Percentiles rank a stretch among this genome's conserved stretches.
Evolutionary conservation across 1,284 basidiomycete species (phyloP).

Genomic region (Cerioporus squamosus): DNA sequence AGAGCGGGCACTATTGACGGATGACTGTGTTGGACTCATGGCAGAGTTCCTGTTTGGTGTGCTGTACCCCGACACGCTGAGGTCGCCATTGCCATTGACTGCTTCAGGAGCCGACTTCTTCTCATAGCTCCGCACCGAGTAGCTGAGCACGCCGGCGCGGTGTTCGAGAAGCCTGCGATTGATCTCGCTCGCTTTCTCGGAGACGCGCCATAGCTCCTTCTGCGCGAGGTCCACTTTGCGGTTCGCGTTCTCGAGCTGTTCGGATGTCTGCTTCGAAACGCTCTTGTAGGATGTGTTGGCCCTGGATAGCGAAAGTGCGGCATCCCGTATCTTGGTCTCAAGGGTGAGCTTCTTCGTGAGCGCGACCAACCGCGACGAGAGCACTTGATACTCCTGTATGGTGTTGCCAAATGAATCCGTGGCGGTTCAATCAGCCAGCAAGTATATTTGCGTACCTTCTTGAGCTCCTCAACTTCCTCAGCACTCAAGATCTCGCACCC

Average conservation of each 20-base stretch:
- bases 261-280: conserved; percentile 67
- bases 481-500: conserved; percentile 75
- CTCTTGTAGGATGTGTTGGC: conserved; percentile 65
- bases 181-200: conserved; percentile 64
- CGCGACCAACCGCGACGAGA: conserved; percentile 63
- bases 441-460: conserved; percentile 64
- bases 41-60: conserved; percentile 55
- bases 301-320: conserved; percentile 69
- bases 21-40: conserved; percentile 56
- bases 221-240: conserved; percentile 69
- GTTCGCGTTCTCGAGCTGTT: conserved; percentile 71
- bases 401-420: background rate
- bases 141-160: conserved; percentile 76
- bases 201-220: conserved; percentile 68
- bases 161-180: conserved; percentile 72
- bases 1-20: conserved; percentile 42
- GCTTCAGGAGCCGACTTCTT: conserved; percentile 46
- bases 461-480: conserved; percentile 90
- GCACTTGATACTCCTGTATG: conserved; percentile 68
- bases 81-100: conserved; percentile 31
- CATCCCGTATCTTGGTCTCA: conserved; percentile 83
- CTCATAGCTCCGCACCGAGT: conserved; percentile 71
- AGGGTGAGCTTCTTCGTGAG: conserved; percentile 71
- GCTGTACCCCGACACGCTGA: conserved; percentile 52
- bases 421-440: background rate